Evolutionary conservation across 768 basidiomycete genomes (phyloP).

Genomic region (Mycena alexandri): DNA sequence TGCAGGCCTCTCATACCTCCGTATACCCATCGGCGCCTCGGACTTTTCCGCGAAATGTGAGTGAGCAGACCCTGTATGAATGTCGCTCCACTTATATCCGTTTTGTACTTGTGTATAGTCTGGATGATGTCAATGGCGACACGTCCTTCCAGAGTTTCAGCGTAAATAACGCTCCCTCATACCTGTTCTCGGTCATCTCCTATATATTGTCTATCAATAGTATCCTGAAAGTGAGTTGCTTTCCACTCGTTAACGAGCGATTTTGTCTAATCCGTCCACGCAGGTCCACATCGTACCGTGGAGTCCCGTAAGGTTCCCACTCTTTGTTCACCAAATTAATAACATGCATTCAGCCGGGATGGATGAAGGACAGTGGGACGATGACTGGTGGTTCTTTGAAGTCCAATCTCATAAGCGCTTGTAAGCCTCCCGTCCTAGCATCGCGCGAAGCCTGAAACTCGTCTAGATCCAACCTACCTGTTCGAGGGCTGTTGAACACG

Average conservation of each 20-base stretch:
- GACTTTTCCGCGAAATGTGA: slow-evolving; percentile 75
- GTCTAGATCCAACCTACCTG: slow-evolving; percentile 76
- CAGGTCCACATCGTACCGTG: slow-evolving; percentile 73
- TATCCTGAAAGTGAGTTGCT: slow-evolving; percentile 16
- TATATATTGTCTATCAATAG: slow-evolving; percentile 75
- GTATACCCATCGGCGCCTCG: slow-evolving; percentile 78
- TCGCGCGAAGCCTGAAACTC: background rate
- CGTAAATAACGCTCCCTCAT: slow-evolving; percentile 68
- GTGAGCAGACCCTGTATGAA: slow-evolving; percentile 25
- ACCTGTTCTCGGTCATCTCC: slow-evolving; percentile 70
- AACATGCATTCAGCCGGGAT: slow-evolving; percentile 67
- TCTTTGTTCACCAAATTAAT: background rate
- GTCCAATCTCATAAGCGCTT: slow-evolving; percentile 53
- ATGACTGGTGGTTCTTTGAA: slow-evolving; percentile 77
- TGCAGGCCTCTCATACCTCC: slow-evolving; percentile 56
- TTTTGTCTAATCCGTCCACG: slow-evolving; percentile 18
- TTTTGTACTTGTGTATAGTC: slow-evolving; percentile 62
- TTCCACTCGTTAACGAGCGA: background rate
- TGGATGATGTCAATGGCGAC: slow-evolving; percentile 72
- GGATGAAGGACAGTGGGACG: slow-evolving; percentile 79
- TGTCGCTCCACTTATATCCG: too few species aligned
- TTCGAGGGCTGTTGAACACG: slow-evolving; percentile 77
- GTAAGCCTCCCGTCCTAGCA: background rate
- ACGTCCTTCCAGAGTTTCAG: slow-evolving; percentile 69
- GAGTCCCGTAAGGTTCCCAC: slow-evolving; percentile 69